Evolutionary conservation across 257 asterid species (phyloP), one percentile per base, ranked within the genome.

Genomic region (Primulina tabacum): DNA sequence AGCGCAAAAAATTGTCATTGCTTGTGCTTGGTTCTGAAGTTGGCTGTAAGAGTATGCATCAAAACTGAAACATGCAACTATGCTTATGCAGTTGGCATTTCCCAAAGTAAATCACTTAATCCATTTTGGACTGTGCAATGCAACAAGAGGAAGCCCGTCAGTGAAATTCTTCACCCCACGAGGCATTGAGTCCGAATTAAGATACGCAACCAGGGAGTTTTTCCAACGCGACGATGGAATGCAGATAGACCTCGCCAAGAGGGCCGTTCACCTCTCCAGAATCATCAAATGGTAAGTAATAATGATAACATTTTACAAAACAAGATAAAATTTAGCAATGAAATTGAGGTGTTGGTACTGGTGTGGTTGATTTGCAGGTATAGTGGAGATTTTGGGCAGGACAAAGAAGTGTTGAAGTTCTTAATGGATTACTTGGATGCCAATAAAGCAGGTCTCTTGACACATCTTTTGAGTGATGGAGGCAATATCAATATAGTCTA

Each of bases 81-180:
- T 8, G 17, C 18, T 64, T 66, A n/a, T 70, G 82, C 93, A 90
- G 97, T 65, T 91, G 74, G 85, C 86, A 2, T 76, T 87, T 67
- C 80, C 74, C 4, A 86, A 89, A 75, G 87, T 86, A 4, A 85
- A 91, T 73, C 87, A 69, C 14, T 77, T 89, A 21, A 81, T 89
- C 61, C 99, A 94, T 81, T 94, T 94, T 58, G 99, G 87, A 60
- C 75, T 86, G 3, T 90, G 96, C 86, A 84, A 88, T 68, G 96
- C 92, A 29, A 78, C 99, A 7, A 83, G 82, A 82, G 94, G 96
- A 71, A 84, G 99, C 83, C 97, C 97, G 0, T 82, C 86, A 1
- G 88, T 86, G 58, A 86, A 83, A 72, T 86, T 90, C 68, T 89
- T 90, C 77, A 84, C 80, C 32, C 74, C 90, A 7, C 79, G 82